Evolutionary conservation across 768 basidiomycete genomes (phyloP).

Genomic region (Sporobolomyces pararoseus): DNA sequence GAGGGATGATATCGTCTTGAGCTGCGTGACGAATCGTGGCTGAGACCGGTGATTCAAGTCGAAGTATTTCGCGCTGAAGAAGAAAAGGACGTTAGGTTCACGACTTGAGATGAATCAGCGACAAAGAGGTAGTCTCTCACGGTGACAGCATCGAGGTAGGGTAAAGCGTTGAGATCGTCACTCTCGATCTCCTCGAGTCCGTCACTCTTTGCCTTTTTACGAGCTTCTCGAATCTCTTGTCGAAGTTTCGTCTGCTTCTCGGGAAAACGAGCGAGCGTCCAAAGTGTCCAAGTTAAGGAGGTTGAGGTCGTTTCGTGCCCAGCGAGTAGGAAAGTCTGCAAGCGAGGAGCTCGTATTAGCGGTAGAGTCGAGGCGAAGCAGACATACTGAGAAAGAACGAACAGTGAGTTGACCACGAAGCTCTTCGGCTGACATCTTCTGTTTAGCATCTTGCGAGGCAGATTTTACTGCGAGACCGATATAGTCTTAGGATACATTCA

Average conservation of each 20-base stretch:
- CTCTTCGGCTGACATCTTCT: conserved; percentile 23
- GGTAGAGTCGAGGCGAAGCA: neutral
- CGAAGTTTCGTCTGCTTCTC: conserved; percentile 12
- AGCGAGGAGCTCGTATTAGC: neutral
- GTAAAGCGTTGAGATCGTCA: conserved; percentile 34
- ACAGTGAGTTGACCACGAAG: conserved; percentile 33
- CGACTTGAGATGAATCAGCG: neutral
- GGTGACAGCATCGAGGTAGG: conserved; percentile 42
- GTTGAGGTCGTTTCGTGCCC: conserved; percentile 37
- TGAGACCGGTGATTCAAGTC: conserved; percentile 75
- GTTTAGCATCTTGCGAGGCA: conserved; percentile 12
- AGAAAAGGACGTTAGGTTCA: neutral
- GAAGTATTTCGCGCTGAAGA: conserved; percentile 60
- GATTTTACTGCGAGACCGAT: conserved; percentile 38
- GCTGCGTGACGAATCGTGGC: conserved; percentile 72
- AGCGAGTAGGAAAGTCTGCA: conserved; percentile 37
- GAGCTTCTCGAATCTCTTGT: conserved; percentile 18
- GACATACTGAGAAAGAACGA: neutral
- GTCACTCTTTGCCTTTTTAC: neutral
- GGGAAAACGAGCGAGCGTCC: neutral
- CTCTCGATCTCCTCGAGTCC: conserved; percentile 35
- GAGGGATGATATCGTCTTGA: conserved; percentile 71
- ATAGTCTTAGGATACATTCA: no score
- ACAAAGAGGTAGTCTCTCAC: neutral
- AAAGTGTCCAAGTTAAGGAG: conserved; percentile 20